These are phyloP conservation scores for Neurospora tetrasperma DNA, from an alignment of 495 filamentous ascomycete genomes.

Conservation along the genomic window DNA sequence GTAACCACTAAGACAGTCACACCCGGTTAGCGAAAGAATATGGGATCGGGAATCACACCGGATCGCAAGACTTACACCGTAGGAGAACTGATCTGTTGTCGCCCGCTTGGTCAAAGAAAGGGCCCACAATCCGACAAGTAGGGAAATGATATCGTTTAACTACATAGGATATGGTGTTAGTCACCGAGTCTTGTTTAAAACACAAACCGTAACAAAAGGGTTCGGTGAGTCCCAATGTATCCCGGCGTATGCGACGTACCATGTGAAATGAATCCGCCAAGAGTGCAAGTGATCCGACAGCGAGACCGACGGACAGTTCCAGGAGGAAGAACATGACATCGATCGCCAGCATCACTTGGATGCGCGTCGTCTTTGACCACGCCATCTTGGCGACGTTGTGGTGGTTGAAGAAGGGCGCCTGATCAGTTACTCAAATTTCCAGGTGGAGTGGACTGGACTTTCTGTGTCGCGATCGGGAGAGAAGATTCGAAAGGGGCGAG, in stretches of 20 bases:
- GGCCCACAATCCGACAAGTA: conserved; percentile 89
- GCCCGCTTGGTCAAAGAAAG: conserved; percentile 75
- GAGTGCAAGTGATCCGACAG: conserved; percentile 81
- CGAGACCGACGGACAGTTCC: conserved; percentile 75
- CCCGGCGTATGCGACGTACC: conserved; percentile 38
- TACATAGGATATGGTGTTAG: conserved; percentile 17
- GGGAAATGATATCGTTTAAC: conserved; percentile 93
- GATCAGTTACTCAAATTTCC: background rate
- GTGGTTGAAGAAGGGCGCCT: background rate
- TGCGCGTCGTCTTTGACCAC: conserved; percentile 86
- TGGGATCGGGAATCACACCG: background rate
- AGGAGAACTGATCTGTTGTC: conserved; percentile 81
- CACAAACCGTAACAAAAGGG: background rate
- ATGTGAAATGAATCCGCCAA: conserved; percentile 98
- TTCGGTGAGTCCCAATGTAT: background rate
- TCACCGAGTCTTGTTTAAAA: background rate
- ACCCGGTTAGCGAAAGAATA: background rate
- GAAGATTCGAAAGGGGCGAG: background rate
- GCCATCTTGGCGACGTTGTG: conserved; percentile 47
- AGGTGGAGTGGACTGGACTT: background rate
- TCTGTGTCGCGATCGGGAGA: background rate
- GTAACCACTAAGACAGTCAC: conserved; percentile 53
- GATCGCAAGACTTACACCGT: conserved; percentile 55
- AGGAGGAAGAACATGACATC: conserved; percentile 83
- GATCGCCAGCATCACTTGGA: conserved; percentile 83